phyloP scores from a whole-genome alignment of 2,329 filamentous ascomycete species.

The Pseudogymnoascus sp. region DNA sequence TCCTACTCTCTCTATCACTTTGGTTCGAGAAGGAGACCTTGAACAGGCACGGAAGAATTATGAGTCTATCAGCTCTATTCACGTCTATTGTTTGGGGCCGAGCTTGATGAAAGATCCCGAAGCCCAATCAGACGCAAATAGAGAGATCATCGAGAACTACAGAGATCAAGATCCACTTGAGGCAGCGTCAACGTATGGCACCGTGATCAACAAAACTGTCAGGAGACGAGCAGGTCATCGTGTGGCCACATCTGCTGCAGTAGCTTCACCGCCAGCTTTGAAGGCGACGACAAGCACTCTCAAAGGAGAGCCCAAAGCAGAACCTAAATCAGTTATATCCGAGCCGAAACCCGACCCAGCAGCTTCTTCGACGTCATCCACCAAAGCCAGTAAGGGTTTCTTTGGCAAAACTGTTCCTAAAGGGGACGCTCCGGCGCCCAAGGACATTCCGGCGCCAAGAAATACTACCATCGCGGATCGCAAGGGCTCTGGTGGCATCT shows the following conservation, averaged over 20 bases:
- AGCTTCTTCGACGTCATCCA: conserved; percentile 9
- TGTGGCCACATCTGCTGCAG: conserved; percentile 16
- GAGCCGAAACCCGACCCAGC: conserved; percentile 14
- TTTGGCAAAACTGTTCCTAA: conserved; percentile 29
- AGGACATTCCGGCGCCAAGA: conserved; percentile 23
- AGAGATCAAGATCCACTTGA: conserved; percentile 51
- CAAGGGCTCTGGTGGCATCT: conserved; percentile 54
- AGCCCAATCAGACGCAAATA: conserved; percentile 59
- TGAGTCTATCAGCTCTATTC: conserved; percentile 65
- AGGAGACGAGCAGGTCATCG: conserved; percentile 33
- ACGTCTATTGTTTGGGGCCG: conserved; percentile 78
- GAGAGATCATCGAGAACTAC: conserved; percentile 50
- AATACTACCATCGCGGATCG: conserved; percentile 41
- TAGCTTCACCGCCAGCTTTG: conserved; percentile 31
- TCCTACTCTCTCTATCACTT: conserved; percentile 49
- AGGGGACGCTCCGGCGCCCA: neutral
- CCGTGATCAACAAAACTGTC: conserved; percentile 66
- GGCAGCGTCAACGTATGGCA: conserved; percentile 56
- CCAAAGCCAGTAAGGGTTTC: conserved; percentile 23
- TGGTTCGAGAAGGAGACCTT: conserved; percentile 66
- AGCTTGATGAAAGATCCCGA: conserved; percentile 47
- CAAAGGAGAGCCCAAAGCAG: conserved; percentile 13
- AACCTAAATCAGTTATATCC: conserved; percentile 16
- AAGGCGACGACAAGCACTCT: conserved; percentile 23
- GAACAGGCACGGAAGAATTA: conserved; percentile 43